Conservation (phyloP, 352 stramenopile species). For the Pythium sukuiense region DNA sequence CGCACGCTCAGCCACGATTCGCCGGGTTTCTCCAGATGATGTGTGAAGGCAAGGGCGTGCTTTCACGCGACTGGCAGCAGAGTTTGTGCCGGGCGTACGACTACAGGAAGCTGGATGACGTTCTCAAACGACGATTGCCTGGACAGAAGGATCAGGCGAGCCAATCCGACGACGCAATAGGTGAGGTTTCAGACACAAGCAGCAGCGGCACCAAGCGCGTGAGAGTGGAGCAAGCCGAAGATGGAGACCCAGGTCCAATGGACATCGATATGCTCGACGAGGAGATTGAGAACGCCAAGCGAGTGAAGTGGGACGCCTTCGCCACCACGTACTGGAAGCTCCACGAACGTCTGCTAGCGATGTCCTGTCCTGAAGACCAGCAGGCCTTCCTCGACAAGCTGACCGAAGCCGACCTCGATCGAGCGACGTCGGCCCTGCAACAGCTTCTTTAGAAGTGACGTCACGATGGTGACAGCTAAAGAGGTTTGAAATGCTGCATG, state of each 20-base stretch:
- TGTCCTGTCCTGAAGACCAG: slow-evolving; percentile 32
- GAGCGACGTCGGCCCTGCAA: slow-evolving; percentile 45
- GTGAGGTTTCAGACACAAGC: not conserved
- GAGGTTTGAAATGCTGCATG: not conserved
- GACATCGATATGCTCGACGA: slow-evolving; percentile 19
- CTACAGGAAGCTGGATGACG: not conserved
- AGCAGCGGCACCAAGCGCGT: not conserved
- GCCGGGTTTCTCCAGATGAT: slow-evolving; percentile 18
- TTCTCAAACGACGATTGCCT: not conserved
- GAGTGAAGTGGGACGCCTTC: slow-evolving; percentile 25
- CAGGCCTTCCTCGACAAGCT: slow-evolving; percentile 33
- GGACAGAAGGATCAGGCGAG: not conserved
- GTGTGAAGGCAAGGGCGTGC: slow-evolving; percentile 4
- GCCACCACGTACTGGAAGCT: slow-evolving; percentile 40
- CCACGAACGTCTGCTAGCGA: slow-evolving; percentile 34
- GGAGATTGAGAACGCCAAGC: slow-evolving; percentile 22
- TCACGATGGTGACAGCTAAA: not conserved
- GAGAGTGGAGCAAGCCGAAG: not conserved
- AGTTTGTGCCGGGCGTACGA: not conserved
- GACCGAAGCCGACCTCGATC: slow-evolving; percentile 46
- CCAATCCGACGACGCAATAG: not conserved
- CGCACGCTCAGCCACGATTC: slow-evolving; percentile 22
- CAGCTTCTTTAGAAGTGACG: slow-evolving; percentile 38
- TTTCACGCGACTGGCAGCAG: not conserved
- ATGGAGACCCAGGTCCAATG: not conserved